Percentiles rank a stretch among this genome's conserved stretches.
These are phyloP conservation scores for Musa itinerans DNA, from an alignment of 176 grass and related monocot genomes.

Conservation along the genomic window DNA sequence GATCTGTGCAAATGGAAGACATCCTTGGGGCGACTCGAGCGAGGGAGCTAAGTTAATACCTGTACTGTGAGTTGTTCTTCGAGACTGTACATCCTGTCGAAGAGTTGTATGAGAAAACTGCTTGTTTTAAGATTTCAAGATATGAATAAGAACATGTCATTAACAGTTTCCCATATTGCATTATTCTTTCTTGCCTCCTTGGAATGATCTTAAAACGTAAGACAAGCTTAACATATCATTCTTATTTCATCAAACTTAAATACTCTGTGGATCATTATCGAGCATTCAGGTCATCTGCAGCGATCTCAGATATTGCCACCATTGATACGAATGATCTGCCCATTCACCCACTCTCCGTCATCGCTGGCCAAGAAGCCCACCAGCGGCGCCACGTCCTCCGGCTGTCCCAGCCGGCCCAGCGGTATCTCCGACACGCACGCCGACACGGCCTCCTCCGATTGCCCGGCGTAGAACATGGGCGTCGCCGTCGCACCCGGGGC, in stretches of 20 bases:
- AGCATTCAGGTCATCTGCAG: not conserved
- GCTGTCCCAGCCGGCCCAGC: constrained; percentile 18
- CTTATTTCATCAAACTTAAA: too few relatives aligned
- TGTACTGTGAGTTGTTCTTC: not conserved
- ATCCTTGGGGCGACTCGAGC: not conserved
- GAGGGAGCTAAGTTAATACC: not conserved
- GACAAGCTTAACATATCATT: too few relatives aligned
- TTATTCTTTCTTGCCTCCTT: not conserved
- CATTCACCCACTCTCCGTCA: constrained; percentile 3
- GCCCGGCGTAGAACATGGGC: constrained; percentile 17
- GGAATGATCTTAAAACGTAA: too few relatives aligned
- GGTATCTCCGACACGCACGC: not conserved
- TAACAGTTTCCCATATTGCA: not conserved
- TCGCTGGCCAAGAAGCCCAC: not conserved
- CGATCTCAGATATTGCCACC: constrained; percentile 10
- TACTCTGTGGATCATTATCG: too few relatives aligned
- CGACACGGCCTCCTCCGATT: not conserved
- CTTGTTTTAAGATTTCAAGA: not conserved
- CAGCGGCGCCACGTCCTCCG: constrained; percentile 35
- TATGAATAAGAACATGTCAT: not conserved
- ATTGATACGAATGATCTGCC: not conserved
- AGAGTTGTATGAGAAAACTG: not conserved
- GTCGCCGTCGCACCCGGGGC: constrained; percentile 6
- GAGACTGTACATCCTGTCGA: not conserved
- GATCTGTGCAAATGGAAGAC: not conserved